phyloP scores from a whole-genome alignment of 139 green algal genomes.

The Coelastrella sp. region DNA sequence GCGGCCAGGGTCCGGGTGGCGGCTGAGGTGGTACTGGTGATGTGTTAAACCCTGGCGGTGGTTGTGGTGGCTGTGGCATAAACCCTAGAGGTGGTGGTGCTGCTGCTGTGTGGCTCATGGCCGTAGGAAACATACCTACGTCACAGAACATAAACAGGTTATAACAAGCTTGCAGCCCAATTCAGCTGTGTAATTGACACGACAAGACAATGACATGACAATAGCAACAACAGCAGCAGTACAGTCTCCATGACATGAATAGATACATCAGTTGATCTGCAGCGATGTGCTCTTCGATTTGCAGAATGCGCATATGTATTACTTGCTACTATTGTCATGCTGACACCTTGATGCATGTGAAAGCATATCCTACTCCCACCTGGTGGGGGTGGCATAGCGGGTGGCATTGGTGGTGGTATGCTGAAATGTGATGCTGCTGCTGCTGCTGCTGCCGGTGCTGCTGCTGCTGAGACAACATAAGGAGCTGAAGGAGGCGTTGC shows the following conservation, averaged over 20 bases:
- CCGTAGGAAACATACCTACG: not conserved
- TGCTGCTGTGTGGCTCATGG: not conserved
- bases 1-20: not conserved
- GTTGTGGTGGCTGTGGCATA: not conserved
- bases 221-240: too few relatives aligned
- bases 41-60: not conserved
- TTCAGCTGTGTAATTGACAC: too few relatives aligned
- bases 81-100: not conserved
- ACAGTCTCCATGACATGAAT: too few relatives aligned
- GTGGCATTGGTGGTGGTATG: not conserved
- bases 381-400: not conserved
- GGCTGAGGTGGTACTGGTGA: not conserved
- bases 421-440: conserved; percentile 5
- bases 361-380: not conserved
- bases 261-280: too few relatives aligned
- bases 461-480: not conserved
- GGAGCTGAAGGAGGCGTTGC: not conserved
- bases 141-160: not conserved
- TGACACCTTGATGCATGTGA: not conserved
- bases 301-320: not conserved
- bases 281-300: too few relatives aligned
- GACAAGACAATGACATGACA: too few relatives aligned
- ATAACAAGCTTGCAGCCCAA: not conserved
- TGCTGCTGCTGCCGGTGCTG: conserved; percentile 13
- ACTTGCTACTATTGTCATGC: not conserved